Evolutionary conservation across 306 rosid genomes (phyloP), one percentile per base, ranked within the genome.

Genomic region (Pterocarpus santalinus): DNA sequence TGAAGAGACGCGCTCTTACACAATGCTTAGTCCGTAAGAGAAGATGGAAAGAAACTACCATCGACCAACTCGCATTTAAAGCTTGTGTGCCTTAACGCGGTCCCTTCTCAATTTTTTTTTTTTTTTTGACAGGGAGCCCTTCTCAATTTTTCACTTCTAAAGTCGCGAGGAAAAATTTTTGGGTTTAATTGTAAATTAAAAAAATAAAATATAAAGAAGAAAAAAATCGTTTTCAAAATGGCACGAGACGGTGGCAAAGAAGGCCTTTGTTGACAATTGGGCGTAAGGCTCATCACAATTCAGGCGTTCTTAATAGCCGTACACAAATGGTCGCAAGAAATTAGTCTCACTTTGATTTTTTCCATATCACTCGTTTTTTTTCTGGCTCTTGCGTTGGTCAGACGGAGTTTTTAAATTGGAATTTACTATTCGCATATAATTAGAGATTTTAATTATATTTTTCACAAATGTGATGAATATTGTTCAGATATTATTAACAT

Each of bases 31-130:
- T 80, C 69, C 78, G 51, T 28, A 91, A 91, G 97, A 81, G 86
- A 73, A 81, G 88, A 62, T 39, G 30, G 79, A 65, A 55, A 70
- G 88, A 82, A 81, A 86, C 80, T 82, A 58, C 79, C 69, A 84
- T 88, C 97, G 85, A 93, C 98, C 94, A 91, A 88, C 90, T 88
- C 87, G 88, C 99, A 95, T 93, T 91, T 88, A 95, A 90, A 77
- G 97, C 94, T 82, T 49, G 22, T 55, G 67, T 76, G 83, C 64
- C 86, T 86, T 79, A 44, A 76, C 46, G 53, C 60, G 43, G 74
- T 53, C 83, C 77, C 75, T 35, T 69, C 33, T 67, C 17, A 58
- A 74, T 73, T 41, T 44, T 65, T 28, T 52, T 75, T 85, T 46
- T 43, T 46, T 22, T 22, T 22, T 22, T 22, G 28, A 22, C 28